Percentiles rank a stretch among this genome's conserved stretches.
These are phyloP conservation scores for Thecaphora thlaspeos DNA, from an alignment of 1,284 basidiomycete species.

Conservation along the genomic window DNA sequence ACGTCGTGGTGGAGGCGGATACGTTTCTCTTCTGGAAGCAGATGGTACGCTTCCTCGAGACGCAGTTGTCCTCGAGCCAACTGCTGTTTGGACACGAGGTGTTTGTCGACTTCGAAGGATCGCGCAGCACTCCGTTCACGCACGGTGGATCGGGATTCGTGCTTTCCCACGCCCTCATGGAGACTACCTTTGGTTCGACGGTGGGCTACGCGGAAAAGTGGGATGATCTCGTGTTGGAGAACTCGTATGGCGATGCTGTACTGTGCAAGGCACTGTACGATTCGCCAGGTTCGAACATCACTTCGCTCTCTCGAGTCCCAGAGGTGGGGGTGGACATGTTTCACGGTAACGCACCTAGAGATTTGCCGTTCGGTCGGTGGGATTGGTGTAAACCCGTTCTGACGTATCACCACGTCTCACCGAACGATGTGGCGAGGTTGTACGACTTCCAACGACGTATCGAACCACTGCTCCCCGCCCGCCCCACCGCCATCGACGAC, in stretches of 20 bases:
- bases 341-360: slow-evolving; percentile 18
- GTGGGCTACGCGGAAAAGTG: slow-evolving; percentile 15
- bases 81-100: slow-evolving; percentile 19
- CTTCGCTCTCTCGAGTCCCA: not conserved
- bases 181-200: slow-evolving; percentile 19
- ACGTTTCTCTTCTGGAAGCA: slow-evolving; percentile 35
- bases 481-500: too few relatives aligned
- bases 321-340: slow-evolving; percentile 14
- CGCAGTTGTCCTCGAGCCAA: slow-evolving; percentile 8
- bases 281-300: slow-evolving; percentile 4
- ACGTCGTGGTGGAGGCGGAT: slow-evolving; percentile 40
- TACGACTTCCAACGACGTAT: slow-evolving; percentile 25
- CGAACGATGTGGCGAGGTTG: slow-evolving; percentile 11
- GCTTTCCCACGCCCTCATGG: slow-evolving; percentile 8
- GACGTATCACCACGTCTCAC: slow-evolving; percentile 36
- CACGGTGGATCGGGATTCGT: slow-evolving; percentile 36
- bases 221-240: slow-evolving; percentile 13
- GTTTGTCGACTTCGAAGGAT: slow-evolving; percentile 21
- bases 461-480: slow-evolving; percentile 4
- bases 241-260: slow-evolving; percentile 30
- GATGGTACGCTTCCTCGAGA: slow-evolving; percentile 17
- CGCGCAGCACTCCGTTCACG: slow-evolving; percentile 17
- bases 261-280: slow-evolving; percentile 31
- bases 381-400: slow-evolving; percentile 28
- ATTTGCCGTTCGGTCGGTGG: slow-evolving; percentile 9